A percentile compares a stretch with the other conserved stretches of the same genome.
phyloP scores from a whole-genome alignment of 208 protist genomes.

The Leishmania guyanensis region DNA sequence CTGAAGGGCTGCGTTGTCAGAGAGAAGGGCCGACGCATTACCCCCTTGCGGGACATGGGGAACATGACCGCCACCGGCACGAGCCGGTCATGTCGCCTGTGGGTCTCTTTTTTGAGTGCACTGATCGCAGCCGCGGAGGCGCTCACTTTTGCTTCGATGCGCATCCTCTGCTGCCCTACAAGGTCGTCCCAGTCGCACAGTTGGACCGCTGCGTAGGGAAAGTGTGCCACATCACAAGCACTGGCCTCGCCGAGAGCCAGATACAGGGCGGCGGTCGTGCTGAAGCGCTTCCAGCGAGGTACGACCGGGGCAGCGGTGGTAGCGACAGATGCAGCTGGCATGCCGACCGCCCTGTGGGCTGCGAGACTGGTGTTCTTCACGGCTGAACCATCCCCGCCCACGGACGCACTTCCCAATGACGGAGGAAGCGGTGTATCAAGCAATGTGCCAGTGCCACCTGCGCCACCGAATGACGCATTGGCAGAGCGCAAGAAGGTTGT shows the following conservation, averaged over 20 bases:
- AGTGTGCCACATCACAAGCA: slow-evolving; percentile 41
- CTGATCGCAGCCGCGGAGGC: slow-evolving; percentile 15
- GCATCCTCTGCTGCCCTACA: slow-evolving; percentile 25
- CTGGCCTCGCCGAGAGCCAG: slow-evolving; percentile 50
- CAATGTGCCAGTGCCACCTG: neutral
- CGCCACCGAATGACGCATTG: slow-evolving; percentile 9
- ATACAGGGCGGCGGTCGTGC: slow-evolving; percentile 54
- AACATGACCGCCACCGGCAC: slow-evolving; percentile 40
- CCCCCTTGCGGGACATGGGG: slow-evolving; percentile 35
- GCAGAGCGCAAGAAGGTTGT: slow-evolving; percentile 18
- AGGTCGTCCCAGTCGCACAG: slow-evolving; percentile 40
- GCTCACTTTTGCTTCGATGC: slow-evolving; percentile 32
- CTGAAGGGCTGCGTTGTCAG: slow-evolving; percentile 66
- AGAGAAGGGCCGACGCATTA: slow-evolving; percentile 30
- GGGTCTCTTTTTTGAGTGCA: slow-evolving; percentile 7
- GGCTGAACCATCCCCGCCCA: neutral
- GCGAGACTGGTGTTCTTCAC: neutral
- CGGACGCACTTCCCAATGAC: neutral
- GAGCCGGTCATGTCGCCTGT: slow-evolving; percentile 6
- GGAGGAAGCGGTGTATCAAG: neutral
- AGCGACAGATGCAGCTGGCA: neutral
- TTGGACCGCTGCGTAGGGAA: slow-evolving; percentile 60
- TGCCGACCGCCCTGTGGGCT: neutral
- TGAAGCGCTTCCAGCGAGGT: slow-evolving; percentile 59
- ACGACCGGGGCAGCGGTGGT: slow-evolving; percentile 11